Evolutionary conservation across 768 basidiomycete genomes (phyloP), one percentile per base, ranked within the genome.

Genomic region (Baorangia bicolor): DNA sequence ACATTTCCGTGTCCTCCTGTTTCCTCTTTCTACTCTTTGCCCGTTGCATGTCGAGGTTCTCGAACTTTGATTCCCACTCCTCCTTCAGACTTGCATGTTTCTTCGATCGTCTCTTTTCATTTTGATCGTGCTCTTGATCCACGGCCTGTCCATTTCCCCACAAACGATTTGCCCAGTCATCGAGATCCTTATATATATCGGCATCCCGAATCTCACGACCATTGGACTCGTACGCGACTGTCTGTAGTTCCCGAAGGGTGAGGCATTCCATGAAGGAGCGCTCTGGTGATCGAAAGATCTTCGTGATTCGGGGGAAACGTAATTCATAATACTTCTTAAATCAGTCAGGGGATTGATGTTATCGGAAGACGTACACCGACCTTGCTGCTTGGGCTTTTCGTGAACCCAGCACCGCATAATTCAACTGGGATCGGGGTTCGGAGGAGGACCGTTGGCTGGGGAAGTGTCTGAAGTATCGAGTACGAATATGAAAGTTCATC

Each of bases 401-500:
- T 88, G 64, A 93, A 95, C 2, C 92, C 89, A 5, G 89, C 93
- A 13, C 93, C 92, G 56, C 82, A 85, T 5, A 95, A 64, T 62
- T 94, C 92, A 3, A 78, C 84, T 5, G 90, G 75, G 16, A 92
- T 63, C 2, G 92, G 92, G 28, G 73, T 72, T 12, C 73, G 69
- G 25, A 95, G 73, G 55, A 94, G 67, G 4, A 84, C 69, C 0
- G 73, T 66, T 5, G 93, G 93, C 3, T 72, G 73, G 1, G 68
- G 55, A 18, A 89, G 73, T 0, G 78, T 77, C 5, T 67, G 64
- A 20, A 78, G 78, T 18, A 90, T 51, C 0, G 73, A 73, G 62
- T 83, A 82, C 0, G 80, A 79, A 67, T 85, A 92, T 0, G 79
- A 73, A n/a, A 88, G 71, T 21, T 58, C 63, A 20, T 63, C 55